Evolutionary conservation across 208 protist species (phyloP), one percentile per base, ranked within the genome.

Genomic region (Crithidia brevicula): DNA sequence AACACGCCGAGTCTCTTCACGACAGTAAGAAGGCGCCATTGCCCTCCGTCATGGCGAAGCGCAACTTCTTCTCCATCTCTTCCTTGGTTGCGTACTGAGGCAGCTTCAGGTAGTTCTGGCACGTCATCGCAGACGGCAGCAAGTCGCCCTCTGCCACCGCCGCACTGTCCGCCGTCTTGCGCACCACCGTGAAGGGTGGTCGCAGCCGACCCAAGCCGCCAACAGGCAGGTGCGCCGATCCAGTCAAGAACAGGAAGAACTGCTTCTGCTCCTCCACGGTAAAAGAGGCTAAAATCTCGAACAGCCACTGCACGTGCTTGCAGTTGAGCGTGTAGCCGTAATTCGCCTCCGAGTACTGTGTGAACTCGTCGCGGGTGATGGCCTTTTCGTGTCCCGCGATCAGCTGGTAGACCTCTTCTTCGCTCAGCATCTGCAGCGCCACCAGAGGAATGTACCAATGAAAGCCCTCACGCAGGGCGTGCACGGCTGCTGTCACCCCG

Each of bases 81-180:
- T 92, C 72, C 61, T 92, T 91, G 5, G 57, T 87, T 10, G 86
- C 71, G 59, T 95, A 97, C n/a, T 88, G 86, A 1, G 94, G 94
- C 13, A 98, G 82, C 71, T 98, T 98, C 45, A 98, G 65, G 57
- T 97, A 98, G 73, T 98, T 97, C 57, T 96, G 90, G 56, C 94
- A 98, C 25, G 94, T 98, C 94, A 98, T 98, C 22, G 91, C 92
- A 3, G 82, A 92, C 2, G 92, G 94, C 16, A 98, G 83, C 66
- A 88, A 81, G 23, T 96, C 85, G 25, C 75, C 62, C 49, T 96
- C 90, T 22, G 79, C 81, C 1, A 91, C 63, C 11, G 52, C 58
- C 2, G 70, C 38, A n/a, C 86, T 80, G 3, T 85, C 80, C n/a
- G 89, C 46, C 1, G 72, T 86, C 64, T 98, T 98, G 27, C 90